phyloP scores from a whole-genome alignment of 208 protist species.

The Acanthamoeba sp. region DNA sequence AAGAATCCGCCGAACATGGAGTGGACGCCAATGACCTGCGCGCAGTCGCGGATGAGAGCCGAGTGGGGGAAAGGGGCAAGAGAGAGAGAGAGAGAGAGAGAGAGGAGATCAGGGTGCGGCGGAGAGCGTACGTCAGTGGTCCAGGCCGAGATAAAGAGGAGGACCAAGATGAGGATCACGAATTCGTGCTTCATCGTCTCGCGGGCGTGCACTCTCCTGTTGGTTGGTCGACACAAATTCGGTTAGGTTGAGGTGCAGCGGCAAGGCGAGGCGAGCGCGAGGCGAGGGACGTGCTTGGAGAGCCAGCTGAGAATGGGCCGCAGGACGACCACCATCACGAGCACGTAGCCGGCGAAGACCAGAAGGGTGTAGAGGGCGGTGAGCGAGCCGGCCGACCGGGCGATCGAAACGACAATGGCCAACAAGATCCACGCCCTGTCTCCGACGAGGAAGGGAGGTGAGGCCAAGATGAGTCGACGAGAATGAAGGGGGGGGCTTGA shows the following conservation, averaged over 20 bases:
- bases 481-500: too few species aligned
- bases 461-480: neutral
- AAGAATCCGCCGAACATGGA: conserved; percentile 88
- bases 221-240: too few species aligned
- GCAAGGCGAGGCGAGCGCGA: neutral
- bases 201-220: conserved; percentile 13
- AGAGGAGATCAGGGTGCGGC: neutral
- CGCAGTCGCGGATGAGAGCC: neutral
- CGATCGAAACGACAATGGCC: conserved; percentile 83
- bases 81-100: neutral
- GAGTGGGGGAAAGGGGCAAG: too few species aligned
- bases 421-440: conserved; percentile 83
- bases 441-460: too few species aligned
- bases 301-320: conserved; percentile 64
- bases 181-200: conserved; percentile 75
- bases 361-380: conserved; percentile 82
- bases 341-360: conserved; percentile 74
- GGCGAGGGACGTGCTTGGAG: neutral
- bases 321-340: conserved; percentile 79
- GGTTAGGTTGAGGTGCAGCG: neutral
- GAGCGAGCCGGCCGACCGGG: conserved; percentile 34
- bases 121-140: conserved; percentile 64
- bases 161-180: conserved; percentile 60
- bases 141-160: conserved; percentile 77
- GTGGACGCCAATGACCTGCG: conserved; percentile 83